These are phyloP conservation scores for Colletotrichum neosansevieriae DNA, from an alignment of 2,329 filamentous ascomycete genomes.

Conservation along the genomic window DNA sequence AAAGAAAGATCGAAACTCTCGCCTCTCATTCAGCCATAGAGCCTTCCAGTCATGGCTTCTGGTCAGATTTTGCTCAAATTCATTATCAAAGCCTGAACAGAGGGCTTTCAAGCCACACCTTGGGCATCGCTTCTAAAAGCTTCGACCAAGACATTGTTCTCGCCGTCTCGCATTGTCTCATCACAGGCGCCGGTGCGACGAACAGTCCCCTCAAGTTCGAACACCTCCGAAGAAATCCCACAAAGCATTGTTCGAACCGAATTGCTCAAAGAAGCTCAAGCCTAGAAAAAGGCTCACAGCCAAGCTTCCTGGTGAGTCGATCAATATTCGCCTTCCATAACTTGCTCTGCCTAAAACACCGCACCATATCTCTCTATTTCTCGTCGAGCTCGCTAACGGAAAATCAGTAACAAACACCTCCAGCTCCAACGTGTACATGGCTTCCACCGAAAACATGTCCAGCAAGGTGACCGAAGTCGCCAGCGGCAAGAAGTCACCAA, in stretches of 20 bases:
- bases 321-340: neutral
- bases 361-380: no score
- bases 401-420: neutral
- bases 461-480: no score
- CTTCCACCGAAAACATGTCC: neutral
- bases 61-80: no score
- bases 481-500: neutral
- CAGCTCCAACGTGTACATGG: neutral
- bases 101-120: neutral
- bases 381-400: neutral
- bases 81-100: no score
- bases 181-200: neutral
- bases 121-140: neutral
- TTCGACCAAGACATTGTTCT: neutral
- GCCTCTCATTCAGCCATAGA: no score
- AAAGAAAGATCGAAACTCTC: no score
- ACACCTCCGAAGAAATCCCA: neutral
- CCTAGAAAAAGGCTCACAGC: neutral
- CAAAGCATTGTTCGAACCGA: conserved; percentile 13
- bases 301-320: neutral
- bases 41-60: no score
- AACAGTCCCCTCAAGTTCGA: neutral
- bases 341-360: neutral
- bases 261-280: neutral
- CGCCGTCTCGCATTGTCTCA: neutral